Base-by-base conservation (phyloP, 495 filamentous ascomycete genomes). In the Talaromyces ruber region DNA sequence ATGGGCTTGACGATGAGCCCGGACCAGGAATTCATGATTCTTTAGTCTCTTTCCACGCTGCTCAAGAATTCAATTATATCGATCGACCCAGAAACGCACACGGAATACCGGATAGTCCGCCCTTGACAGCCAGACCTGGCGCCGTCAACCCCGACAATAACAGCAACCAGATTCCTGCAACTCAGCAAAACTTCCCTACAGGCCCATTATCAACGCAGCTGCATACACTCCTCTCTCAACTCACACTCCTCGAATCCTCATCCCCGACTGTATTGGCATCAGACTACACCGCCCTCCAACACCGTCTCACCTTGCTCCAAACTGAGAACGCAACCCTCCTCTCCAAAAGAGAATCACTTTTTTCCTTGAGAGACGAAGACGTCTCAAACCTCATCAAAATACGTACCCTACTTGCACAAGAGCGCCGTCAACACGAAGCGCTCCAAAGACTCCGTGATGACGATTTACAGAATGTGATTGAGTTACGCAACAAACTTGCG, bases 281-380 rank as follows among this genome's bases (percentile, higher is more conserved):
- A 9, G 70, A 71, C 21, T 70, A 73, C 60, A 28, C 61, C 11
- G 63, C 52, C 0, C 60, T 73, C 16, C 47, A 64, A 29, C 24
- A 32, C 21, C 61, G 61, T 0, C 22, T 73, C 9, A 7, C 32
- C 16, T 1, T 34, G 5, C 55, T 63, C 14, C 56, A 63, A 32
- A 1, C 2, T 9, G 64, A 71, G 58, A 71, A 71, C 55, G 61
- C 64, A 5, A 55, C 65, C 2, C 69, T 67, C 64, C 30, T 55
- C 6, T 66, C 65, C 24, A 67, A 69, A 0, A 65, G 71, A 22
- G 69, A 73, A 66, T 65, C 70, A n/a, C 59, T 73, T 25, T 73
- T 58, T 39, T 65, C 69, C 6, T 67, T 73, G 9, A 64, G 70
- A 24, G 70, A 73, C 52, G 70, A 73, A 59, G 70, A 73, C 53